phyloP scores from a whole-genome alignment of 306 rosid genomes.

The Sophora flavescens region DNA sequence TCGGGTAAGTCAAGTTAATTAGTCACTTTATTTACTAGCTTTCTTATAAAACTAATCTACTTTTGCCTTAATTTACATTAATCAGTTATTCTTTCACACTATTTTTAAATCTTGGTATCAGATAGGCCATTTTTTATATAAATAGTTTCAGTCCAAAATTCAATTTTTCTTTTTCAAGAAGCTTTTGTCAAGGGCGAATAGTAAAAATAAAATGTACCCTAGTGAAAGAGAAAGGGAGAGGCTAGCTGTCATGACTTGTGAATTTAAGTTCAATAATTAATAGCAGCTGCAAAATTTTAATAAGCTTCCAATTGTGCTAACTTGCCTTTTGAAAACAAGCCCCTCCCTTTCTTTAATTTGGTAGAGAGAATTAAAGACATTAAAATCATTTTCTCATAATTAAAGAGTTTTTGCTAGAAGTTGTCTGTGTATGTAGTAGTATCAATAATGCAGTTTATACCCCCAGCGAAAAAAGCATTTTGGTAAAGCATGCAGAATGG shows the following conservation, averaged over 20 bases:
- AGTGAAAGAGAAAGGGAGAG: conserved; percentile 35
- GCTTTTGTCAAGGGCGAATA: conserved; percentile 20
- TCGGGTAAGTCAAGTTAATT: conserved; percentile 67
- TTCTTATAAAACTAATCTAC: background rate
- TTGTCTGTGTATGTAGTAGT: background rate
- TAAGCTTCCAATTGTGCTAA: conserved; percentile 39
- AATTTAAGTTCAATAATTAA: conserved; percentile 40
- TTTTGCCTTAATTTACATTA: background rate
- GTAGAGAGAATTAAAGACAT: conserved; percentile 23
- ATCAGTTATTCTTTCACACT: conserved; percentile 11
- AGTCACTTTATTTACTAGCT: background rate
- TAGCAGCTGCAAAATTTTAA: conserved; percentile 41
- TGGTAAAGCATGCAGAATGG: conserved; percentile 40
- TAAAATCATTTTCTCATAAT: conserved; percentile 46
- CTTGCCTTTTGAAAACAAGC: conserved; percentile 33
- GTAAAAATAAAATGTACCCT: background rate
- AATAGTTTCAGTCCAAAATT: conserved; percentile 18
- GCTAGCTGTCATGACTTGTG: conserved; percentile 13
- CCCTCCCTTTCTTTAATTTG: conserved; percentile 32
- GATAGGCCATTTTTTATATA: conserved; percentile 22
- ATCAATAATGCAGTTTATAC: conserved; percentile 36
- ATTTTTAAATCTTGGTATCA: background rate
- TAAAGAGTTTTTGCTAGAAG: conserved; percentile 19
- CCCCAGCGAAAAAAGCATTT: conserved; percentile 20
- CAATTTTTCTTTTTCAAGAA: conserved; percentile 23